These are phyloP conservation scores for Plasmodium gallinaceum DNA, from an alignment of 169 alveolate species.

Conservation along the genomic window DNA sequence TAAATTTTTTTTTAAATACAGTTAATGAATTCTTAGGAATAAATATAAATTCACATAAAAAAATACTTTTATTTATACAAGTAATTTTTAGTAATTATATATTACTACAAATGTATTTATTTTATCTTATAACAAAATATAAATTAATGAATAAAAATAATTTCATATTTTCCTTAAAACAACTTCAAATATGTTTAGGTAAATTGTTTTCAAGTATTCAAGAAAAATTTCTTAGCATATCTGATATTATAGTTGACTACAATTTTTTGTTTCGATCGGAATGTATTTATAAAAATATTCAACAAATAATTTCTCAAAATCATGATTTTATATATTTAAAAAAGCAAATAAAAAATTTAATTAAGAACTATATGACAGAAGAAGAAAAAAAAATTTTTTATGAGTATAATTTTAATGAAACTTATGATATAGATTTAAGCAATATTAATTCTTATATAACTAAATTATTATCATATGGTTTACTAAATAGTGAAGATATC, in stretches of 20 bases:
- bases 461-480: slow-evolving; percentile 18
- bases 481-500: slow-evolving; percentile 1
- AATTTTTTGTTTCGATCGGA: slow-evolving; percentile 55
- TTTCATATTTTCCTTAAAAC: slow-evolving; percentile 10
- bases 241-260: slow-evolving; percentile 50
- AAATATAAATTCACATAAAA: slow-evolving; percentile 7
- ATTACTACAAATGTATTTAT: slow-evolving; percentile 71
- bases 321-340: slow-evolving; percentile 23
- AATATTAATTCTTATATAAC: slow-evolving; percentile 25
- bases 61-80: slow-evolving; percentile 29
- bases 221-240: slow-evolving; percentile 22
- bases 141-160: slow-evolving; percentile 17
- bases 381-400: slow-evolving; percentile 17
- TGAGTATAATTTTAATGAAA: slow-evolving; percentile 45
- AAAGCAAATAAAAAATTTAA: slow-evolving; percentile 29
- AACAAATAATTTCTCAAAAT: slow-evolving; percentile 39
- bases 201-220: slow-evolving; percentile 42
- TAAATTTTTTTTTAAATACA: slow-evolving; percentile 27
- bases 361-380: slow-evolving; percentile 24
- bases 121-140: slow-evolving; percentile 29
- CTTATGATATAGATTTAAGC: slow-evolving; percentile 49
- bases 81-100: slow-evolving; percentile 58
- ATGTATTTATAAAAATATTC: slow-evolving; percentile 30
- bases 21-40: slow-evolving; percentile 64
- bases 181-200: slow-evolving; percentile 37